Evolutionary conservation across 495 filamentous ascomycete species (phyloP), one percentile per base, ranked within the genome.

Genomic region (Podospora pseudopauciseta): DNA sequence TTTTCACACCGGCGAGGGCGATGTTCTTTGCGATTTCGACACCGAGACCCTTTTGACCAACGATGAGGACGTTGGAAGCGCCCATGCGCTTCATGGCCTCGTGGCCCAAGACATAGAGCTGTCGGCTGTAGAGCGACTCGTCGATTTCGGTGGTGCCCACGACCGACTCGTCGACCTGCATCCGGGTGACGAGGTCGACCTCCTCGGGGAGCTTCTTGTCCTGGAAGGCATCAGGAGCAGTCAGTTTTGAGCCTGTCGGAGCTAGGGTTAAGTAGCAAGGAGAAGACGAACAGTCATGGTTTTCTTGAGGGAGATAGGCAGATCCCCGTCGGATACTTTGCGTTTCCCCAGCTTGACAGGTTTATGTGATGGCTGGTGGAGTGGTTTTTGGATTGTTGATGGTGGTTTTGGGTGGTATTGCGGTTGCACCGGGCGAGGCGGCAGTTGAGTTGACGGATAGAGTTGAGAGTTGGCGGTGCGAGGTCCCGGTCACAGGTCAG

Each of bases 11-110:
- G 67, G 96, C 96, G 71, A 99, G 91, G 39, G 95, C 96, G 76
- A 99, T 92, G 72, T 99, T 98, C 85, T 99, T 99, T 71, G 96
- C 94, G 75, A 99, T 97, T 80, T 99, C 96, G 61, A 97, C 93
- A 80, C 96, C 96, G 39, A 99, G 86, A 20, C 96, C 95, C 77
- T 93, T 92, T 71, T 97, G 80, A 64, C 96, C 96, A 64, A 93
- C 91, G 64, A 99, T 87, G 20, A 99, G 90, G 58, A 99, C 88
- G 77, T 98, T 93, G 23, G 96, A 98, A 62, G 93, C 91, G 77
- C 93, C 86, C 96, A 99, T 99, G 66, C 94, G 91, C 83, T 96
- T 98, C 96, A 99, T 99, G 64, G 96, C 96, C 83, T 99, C 96
- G 80, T 98, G 96, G 34, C 96, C 96, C 67, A 99, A 88, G 63